These are phyloP conservation scores for Rhododendron henanense DNA, from an alignment of 148 eudicot genomes.

Conservation along the genomic window DNA sequence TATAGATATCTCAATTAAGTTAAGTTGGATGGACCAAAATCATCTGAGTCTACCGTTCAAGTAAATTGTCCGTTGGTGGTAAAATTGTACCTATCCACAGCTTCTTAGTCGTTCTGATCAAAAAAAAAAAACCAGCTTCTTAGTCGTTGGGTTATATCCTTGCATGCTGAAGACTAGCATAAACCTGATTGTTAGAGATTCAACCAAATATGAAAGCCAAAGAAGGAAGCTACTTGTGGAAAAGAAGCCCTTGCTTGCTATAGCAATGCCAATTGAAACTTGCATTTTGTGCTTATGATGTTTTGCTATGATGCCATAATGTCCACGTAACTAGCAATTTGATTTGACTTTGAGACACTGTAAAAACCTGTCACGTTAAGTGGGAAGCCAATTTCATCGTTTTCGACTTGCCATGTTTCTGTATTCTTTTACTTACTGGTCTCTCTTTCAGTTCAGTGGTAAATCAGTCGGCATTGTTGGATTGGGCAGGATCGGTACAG, in stretches of 20 bases:
- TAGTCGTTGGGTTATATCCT: neutral
- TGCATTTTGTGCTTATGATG: neutral
- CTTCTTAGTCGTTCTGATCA: neutral
- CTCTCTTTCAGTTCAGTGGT: constrained; percentile 59
- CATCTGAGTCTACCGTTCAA: neutral
- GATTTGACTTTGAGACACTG: no score
- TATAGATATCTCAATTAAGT: no score
- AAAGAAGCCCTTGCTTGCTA: neutral
- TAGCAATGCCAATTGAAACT: neutral
- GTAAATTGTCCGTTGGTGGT: neutral
- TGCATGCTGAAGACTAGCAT: neutral
- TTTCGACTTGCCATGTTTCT: neutral
- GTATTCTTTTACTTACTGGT: neutral
- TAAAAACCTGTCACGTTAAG: neutral
- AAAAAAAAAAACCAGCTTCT: no score
- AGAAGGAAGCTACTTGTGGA: neutral
- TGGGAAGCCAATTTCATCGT: neutral
- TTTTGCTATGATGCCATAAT: neutral
- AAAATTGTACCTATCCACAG: neutral
- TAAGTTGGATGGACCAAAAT: neutral
- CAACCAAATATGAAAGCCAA: neutral
- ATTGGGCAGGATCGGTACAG: constrained; percentile 74
- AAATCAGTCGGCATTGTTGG: constrained; percentile 75
- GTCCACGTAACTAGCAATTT: no score
- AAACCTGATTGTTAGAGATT: neutral